These are phyloP conservation scores for Vitis labrusca DNA, from an alignment of 164 flowering plant species.

Conservation along the genomic window DNA sequence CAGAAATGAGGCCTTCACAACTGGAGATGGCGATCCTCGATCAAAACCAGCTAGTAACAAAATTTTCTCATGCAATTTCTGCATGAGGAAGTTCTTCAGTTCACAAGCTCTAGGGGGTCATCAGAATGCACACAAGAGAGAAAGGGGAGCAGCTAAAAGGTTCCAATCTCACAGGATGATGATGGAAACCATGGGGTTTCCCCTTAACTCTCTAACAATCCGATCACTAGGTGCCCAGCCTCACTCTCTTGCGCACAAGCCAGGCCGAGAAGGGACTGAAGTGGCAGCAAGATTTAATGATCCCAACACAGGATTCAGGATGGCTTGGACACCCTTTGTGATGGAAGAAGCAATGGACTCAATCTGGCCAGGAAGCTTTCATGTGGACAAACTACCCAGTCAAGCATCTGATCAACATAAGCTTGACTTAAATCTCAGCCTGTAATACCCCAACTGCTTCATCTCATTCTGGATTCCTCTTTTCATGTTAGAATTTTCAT, in stretches of 20 bases:
- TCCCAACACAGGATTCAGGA: constrained; percentile 14
- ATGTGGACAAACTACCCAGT: constrained; percentile 16
- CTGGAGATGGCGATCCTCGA: constrained; percentile 22
- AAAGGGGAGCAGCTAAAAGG: constrained; percentile 52
- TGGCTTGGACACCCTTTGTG: constrained; percentile 16
- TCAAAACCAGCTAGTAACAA: constrained; percentile 31
- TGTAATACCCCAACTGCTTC: constrained; percentile 9
- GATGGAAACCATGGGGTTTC: constrained; percentile 30
- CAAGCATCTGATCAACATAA: constrained; percentile 21
- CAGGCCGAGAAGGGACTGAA: constrained; percentile 19
- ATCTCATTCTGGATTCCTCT: background rate
- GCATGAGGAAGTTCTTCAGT: constrained; percentile 62
- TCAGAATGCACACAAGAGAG: constrained; percentile 65
- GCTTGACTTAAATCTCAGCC: constrained; percentile 42
- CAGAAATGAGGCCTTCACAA: constrained; percentile 15
- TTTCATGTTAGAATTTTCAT: background rate
- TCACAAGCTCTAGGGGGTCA: constrained; percentile 69
- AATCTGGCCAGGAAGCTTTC: constrained; percentile 55
- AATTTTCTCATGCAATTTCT: constrained; percentile 61
- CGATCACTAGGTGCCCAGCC: constrained; percentile 35
- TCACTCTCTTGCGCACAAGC: constrained; percentile 29
- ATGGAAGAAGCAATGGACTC: constrained; percentile 27
- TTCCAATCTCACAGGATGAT: constrained; percentile 35
- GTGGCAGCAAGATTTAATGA: constrained; percentile 23
- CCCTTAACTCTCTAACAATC: constrained; percentile 7